Percentiles rank a stretch among this genome's conserved stretches.
Evolutionary conservation across 2,329 filamentous ascomycete genomes (phyloP).

Genomic region (Intubia oerlemansii): DNA sequence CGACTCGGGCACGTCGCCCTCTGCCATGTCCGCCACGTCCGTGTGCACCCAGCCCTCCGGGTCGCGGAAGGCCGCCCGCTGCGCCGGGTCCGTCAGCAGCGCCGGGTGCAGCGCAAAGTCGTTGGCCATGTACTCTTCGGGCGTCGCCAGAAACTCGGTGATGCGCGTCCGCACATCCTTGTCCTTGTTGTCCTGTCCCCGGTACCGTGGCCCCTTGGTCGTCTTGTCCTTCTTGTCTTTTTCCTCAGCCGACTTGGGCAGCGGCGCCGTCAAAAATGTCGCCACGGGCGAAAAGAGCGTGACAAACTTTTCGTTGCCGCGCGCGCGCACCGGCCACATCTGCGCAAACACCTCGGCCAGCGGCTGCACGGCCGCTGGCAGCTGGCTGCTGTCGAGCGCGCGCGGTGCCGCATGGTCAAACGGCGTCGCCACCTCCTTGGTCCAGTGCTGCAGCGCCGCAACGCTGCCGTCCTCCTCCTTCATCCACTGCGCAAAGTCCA

Average conservation of each 20-base stretch:
- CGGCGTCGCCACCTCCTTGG: constrained; percentile 17
- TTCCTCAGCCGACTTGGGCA: constrained; percentile 44
- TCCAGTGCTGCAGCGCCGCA: constrained; percentile 13
- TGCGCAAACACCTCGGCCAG: constrained; percentile 70
- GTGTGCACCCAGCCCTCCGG: constrained; percentile 72
- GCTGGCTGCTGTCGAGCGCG: constrained; percentile 24
- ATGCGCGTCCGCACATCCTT: constrained; percentile 62
- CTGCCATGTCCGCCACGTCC: constrained; percentile 39
- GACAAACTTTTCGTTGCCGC: constrained; percentile 58
- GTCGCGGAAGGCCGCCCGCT: constrained; percentile 25
- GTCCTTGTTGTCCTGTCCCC: constrained; percentile 42
- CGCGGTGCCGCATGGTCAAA: constrained; percentile 37
- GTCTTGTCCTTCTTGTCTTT: constrained; percentile 18
- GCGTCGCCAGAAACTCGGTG: constrained; percentile 52
- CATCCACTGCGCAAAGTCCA: constrained; percentile 24
- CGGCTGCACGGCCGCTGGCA: constrained; percentile 35
- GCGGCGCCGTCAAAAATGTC: constrained; percentile 57
- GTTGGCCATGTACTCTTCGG: constrained; percentile 59
- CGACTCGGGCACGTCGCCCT: constrained; percentile 43
- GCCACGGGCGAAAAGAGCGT: constrained; percentile 75
- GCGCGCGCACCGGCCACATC: constrained; percentile 73
- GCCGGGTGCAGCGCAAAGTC: constrained; percentile 73
- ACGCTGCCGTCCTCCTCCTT: constrained; percentile 14
- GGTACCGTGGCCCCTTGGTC: constrained; percentile 17
- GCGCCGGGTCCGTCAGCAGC: constrained; percentile 35